A percentile compares a stretch with the other conserved stretches of the same genome.
Evolutionary conservation across 257 asterid species (phyloP).

Genomic region (Lycium ferocissimum): DNA sequence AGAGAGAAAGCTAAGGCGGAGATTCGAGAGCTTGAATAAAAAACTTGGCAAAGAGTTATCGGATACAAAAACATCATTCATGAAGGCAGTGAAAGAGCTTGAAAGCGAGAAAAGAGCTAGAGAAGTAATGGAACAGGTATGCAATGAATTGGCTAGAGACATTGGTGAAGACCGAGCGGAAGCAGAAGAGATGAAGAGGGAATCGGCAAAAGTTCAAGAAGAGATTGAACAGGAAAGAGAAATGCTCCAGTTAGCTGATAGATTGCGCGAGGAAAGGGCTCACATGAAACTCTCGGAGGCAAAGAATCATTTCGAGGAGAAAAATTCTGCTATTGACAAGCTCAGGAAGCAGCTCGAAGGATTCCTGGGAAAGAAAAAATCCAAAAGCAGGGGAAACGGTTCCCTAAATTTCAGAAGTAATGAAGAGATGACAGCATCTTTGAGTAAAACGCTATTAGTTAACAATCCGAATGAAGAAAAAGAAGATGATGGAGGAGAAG

Average conservation of each 20-base stretch:
- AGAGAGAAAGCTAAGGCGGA: constrained; percentile 69
- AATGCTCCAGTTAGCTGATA: constrained; percentile 64
- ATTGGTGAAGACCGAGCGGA: constrained; percentile 64
- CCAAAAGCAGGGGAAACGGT: constrained; percentile 36
- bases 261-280: constrained; percentile 59
- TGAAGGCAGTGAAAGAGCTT: constrained; percentile 66
- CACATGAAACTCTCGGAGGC: constrained; percentile 63
- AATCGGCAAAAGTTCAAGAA: constrained; percentile 53
- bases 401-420: constrained; percentile 38
- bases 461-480: constrained; percentile 42
- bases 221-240: constrained; percentile 72
- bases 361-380: constrained; percentile 61
- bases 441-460: constrained; percentile 41
- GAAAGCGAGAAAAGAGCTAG: constrained; percentile 82
- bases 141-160: constrained; percentile 70
- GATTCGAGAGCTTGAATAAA: constrained; percentile 80
- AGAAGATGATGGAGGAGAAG: constrained; percentile 60
- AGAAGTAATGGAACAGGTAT: constrained; percentile 69
- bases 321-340: constrained; percentile 68
- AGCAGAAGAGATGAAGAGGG: constrained; percentile 59
- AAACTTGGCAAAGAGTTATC: constrained; percentile 79
- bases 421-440: constrained; percentile 42
- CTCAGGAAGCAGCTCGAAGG: constrained; percentile 77
- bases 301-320: constrained; percentile 66
- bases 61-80: constrained; percentile 62